A percentile compares a stretch with the other conserved stretches of the same genome.
These are phyloP conservation scores for Lipomyces oligophaga DNA, from an alignment of 805 yeast species.

Conservation along the genomic window DNA sequence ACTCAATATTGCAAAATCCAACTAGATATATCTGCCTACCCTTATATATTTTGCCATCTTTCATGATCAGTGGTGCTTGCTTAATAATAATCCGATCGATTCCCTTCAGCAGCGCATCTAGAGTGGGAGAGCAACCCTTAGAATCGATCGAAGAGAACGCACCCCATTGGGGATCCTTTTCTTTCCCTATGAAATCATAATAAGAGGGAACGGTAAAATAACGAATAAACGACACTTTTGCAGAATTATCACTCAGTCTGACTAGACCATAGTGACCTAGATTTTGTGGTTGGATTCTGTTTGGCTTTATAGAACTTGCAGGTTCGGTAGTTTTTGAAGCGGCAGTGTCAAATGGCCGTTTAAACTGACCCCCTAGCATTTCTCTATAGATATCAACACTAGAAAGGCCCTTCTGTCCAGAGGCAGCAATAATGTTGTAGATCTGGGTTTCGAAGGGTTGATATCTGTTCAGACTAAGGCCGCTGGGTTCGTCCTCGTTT, in stretches of 20 bases:
- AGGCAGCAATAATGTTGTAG: conserved; percentile 44
- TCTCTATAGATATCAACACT: conserved; percentile 50
- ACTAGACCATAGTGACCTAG: conserved; percentile 45
- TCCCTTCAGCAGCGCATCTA: too few species aligned
- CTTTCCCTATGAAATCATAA: conserved; percentile 35
- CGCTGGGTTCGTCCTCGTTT: not conserved
- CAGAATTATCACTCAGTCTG: conserved; percentile 66
- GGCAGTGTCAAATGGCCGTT: conserved; percentile 49
- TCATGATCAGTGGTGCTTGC: too few species aligned
- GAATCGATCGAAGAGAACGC: conserved; percentile 25
- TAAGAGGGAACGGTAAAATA: conserved; percentile 50
- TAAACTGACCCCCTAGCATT: conserved; percentile 54
- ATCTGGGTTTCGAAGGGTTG: conserved; percentile 67
- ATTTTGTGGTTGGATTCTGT: conserved; percentile 34
- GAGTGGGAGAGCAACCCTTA: not conserved
- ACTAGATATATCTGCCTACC: too few species aligned
- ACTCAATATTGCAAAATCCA: too few species aligned
- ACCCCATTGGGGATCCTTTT: conserved; percentile 35
- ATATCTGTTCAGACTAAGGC: conserved; percentile 45
- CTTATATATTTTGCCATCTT: too few species aligned
- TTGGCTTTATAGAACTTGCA: conserved; percentile 32
- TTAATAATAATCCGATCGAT: too few species aligned
- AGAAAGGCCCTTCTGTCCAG: conserved; percentile 53
- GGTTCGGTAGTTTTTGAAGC: conserved; percentile 49
- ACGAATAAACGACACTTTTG: conserved; percentile 68